phyloP scores from a whole-genome alignment of 2,329 filamentous ascomycete genomes.

The Tolypocladium guangdongense region DNA sequence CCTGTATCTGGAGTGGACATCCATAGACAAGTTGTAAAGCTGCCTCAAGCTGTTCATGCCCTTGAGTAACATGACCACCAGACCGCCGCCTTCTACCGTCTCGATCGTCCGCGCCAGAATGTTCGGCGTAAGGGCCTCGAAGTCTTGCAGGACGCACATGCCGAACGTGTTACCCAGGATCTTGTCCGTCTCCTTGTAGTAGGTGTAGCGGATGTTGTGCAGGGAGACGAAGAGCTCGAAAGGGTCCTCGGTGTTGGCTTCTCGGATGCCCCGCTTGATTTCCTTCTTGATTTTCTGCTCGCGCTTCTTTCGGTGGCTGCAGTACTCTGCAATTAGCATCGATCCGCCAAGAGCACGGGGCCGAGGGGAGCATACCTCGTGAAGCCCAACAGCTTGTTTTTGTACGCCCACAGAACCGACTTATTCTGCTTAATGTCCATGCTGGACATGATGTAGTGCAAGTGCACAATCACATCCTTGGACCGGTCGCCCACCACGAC shows the following conservation, averaged over 20 bases:
- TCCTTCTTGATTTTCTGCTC: slow-evolving; percentile 98
- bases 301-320: slow-evolving; percentile 88
- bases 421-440: slow-evolving; percentile 84
- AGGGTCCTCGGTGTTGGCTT: slow-evolving; percentile 84
- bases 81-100: slow-evolving; percentile 89
- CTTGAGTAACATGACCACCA: slow-evolving; percentile 85
- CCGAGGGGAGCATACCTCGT: slow-evolving; percentile 44
- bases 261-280: slow-evolving; percentile 86
- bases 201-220: slow-evolving; percentile 96
- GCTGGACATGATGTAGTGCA: slow-evolving; percentile 83
- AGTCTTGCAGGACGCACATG: slow-evolving; percentile 97
- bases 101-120: slow-evolving; percentile 89
- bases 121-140: slow-evolving; percentile 96
- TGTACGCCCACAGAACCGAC: slow-evolving; percentile 96
- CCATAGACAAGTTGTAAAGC: slow-evolving; percentile 94
- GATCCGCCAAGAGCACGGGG: background rate
- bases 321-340: background rate
- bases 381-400: slow-evolving; percentile 92
- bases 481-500: slow-evolving; percentile 84
- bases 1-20: slow-evolving; percentile 90
- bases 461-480: slow-evolving; percentile 93
- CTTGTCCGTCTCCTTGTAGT: slow-evolving; percentile 99
- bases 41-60: slow-evolving; percentile 96
- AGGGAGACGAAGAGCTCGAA: slow-evolving; percentile 96
- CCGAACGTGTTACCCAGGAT: slow-evolving; percentile 96